These are phyloP conservation scores for Mortierella alpina DNA, from an alignment of 192 early-diverging fungal genomes.

Conservation along the genomic window DNA sequence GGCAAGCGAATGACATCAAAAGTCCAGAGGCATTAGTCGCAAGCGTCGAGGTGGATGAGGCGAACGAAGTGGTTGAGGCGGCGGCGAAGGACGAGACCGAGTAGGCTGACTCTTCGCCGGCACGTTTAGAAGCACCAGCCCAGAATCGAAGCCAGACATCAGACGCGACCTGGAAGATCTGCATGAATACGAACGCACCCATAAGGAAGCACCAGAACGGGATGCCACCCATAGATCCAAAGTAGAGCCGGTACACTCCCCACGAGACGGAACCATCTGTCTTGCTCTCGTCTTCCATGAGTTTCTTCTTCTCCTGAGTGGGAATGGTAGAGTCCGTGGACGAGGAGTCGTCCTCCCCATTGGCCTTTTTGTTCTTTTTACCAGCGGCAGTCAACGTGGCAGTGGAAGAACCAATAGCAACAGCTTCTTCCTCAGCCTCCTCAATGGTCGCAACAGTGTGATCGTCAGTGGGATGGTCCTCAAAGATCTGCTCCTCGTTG, in stretches of 20 bases:
- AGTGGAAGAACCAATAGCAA: constrained; percentile 16
- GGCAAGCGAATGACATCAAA: constrained; percentile 50
- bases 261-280: constrained; percentile 82
- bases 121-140: constrained; percentile 23
- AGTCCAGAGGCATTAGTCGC: constrained; percentile 42
- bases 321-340: constrained; percentile 58
- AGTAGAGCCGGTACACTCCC: constrained; percentile 84
- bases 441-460: constrained; percentile 35
- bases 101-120: constrained; percentile 1
- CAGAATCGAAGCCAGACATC: constrained; percentile 52
- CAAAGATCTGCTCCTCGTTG: constrained; percentile 48
- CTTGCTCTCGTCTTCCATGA: constrained; percentile 88
- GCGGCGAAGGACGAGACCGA: constrained; percentile 18
- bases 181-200: constrained; percentile 55
- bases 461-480: constrained; percentile 30
- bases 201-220: constrained; percentile 69
- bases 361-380: constrained; percentile 37
- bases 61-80: constrained; percentile 18
- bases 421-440: constrained; percentile 33
- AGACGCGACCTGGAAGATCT: constrained; percentile 55
- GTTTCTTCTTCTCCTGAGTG: constrained; percentile 54
- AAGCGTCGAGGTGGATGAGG: constrained; percentile 16
- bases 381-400: constrained; percentile 30
- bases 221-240: constrained; percentile 71
- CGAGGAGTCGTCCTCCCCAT: constrained; percentile 50